phyloP scores from a whole-genome alignment of 2,329 filamentous ascomycete genomes.

The Cladosporium sp. region DNA sequence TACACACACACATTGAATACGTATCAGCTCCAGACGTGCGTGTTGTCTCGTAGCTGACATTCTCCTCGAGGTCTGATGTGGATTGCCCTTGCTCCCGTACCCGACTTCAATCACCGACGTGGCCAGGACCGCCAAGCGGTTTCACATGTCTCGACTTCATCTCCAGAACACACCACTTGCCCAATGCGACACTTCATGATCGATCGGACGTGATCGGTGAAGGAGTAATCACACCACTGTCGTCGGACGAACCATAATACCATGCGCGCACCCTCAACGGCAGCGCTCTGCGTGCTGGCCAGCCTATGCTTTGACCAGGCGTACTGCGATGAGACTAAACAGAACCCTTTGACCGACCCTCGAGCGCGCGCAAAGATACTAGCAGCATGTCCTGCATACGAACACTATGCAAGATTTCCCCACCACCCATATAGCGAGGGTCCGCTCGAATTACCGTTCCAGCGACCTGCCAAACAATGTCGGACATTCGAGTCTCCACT shows the following conservation, averaged over 20 bases:
- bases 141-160: constrained; percentile 11
- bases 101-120: background rate
- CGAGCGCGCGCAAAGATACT: constrained; percentile 30
- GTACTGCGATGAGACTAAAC: constrained; percentile 20
- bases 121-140: background rate
- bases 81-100: background rate
- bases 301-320: constrained; percentile 25
- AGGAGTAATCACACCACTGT: background rate
- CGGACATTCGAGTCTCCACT: constrained; percentile 83
- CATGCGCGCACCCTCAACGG: constrained; percentile 25
- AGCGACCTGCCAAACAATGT: constrained; percentile 74
- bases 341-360: constrained; percentile 22
- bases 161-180: constrained; percentile 3
- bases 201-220: background rate
- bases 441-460: constrained; percentile 74
- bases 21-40: no score
- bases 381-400: constrained; percentile 36
- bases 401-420: constrained; percentile 34
- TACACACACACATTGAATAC: no score
- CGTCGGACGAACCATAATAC: background rate
- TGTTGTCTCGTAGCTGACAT: no score
- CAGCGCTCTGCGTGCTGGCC: constrained; percentile 27
- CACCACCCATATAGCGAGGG: constrained; percentile 71
- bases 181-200: background rate
- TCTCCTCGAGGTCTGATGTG: no score